A percentile compares a stretch with the other conserved stretches of the same genome.
Conservation (phyloP, 2,329 filamentous ascomycete species). For the Apiospora malaysiana region DNA sequence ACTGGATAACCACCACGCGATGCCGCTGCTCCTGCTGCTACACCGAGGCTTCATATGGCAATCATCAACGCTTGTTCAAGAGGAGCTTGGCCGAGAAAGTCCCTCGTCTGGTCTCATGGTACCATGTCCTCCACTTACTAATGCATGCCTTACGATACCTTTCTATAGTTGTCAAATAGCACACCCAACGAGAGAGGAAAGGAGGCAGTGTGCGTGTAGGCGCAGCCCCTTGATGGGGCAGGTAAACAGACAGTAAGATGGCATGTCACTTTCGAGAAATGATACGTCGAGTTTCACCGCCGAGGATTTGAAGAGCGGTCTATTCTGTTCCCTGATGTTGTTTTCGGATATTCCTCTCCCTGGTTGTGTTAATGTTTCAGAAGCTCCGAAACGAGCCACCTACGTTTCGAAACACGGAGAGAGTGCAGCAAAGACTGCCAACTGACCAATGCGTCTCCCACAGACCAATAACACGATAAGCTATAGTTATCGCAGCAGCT, state of each 20-base stretch:
- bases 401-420: constrained; percentile 8
- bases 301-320: not conserved
- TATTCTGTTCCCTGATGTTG: not conserved
- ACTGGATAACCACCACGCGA: not conserved
- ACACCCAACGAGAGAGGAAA: not conserved
- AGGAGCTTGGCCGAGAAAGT: not conserved
- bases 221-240: not conserved
- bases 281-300: not conserved
- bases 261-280: not conserved
- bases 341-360: not conserved
- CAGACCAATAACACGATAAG: not conserved
- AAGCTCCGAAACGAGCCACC: not conserved
- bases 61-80: not conserved
- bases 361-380: not conserved
- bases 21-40: not conserved
- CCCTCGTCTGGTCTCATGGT: not conserved
- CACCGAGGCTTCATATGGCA: constrained; percentile 4
- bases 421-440: not conserved
- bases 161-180: not conserved
- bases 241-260: no score
- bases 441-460: not conserved
- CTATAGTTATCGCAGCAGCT: not conserved
- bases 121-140: not conserved
- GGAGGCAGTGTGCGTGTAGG: not conserved
- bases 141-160: not conserved